Evolutionary conservation across 208 protist species (phyloP), one percentile per base, ranked within the genome.

Genomic region (Leishmania tarentolae): DNA sequence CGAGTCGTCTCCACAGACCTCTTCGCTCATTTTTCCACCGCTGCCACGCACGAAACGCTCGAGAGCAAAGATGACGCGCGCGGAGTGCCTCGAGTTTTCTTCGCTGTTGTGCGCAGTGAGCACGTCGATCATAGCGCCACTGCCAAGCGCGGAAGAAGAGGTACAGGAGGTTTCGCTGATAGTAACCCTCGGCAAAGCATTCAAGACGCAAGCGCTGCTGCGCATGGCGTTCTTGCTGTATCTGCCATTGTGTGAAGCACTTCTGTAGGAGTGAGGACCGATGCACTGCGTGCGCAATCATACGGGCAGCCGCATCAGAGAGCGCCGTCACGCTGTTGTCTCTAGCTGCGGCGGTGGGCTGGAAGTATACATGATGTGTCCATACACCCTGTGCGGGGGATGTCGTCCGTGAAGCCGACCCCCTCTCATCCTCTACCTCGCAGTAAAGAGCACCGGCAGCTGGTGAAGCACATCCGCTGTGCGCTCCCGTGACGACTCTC

Each of bases 141-240:
- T 91, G 87, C 91, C 91, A 94, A 42, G 88, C 91, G 21, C 91
- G 91, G 56, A 92, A 94, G 71, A 92, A 84, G 28, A 92, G 56
- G 70, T 89, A 92, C 37, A 72, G 46, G 24, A 90, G 66, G 21
- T 82, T 83, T 19, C 74, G 82, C 31, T 59, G 74, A 73, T 87
- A 86, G 79, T 87, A 92, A 57, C 81, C 78, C 31, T 74, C 75
- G 17, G 91, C 88, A 24, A 91, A 82, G 52, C n/a, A 57, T 17
- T 73, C 70, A 24, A 73, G 79, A 40, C 80, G 79, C 24, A 68
- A 79, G 53, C 82, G 81, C 40, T 37, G 40, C 50, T 71, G 59
- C 57, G 57, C 42, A 15, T 76, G 78, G 28, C 28, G 47, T 9
- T 37, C 79, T 15, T 56, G 66, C 31, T 69, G 78, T 0, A 31